Percentiles rank a stretch among this genome's conserved stretches.
phyloP scores from a whole-genome alignment of 1,284 basidiomycete genomes.

The Tilletia walkeri region DNA sequence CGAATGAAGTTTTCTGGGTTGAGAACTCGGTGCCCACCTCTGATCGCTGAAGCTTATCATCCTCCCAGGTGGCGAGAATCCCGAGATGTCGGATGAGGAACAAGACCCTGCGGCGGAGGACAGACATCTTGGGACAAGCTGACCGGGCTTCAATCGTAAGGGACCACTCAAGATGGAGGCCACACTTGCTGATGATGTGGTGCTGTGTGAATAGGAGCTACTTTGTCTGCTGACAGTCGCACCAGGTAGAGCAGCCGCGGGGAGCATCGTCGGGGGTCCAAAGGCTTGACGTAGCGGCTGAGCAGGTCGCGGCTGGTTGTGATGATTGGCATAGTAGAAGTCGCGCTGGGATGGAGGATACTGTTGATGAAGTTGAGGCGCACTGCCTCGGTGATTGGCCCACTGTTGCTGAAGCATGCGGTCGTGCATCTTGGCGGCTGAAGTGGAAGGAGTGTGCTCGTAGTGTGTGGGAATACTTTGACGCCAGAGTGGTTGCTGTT shows the following conservation, averaged over 20 bases:
- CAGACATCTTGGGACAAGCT: neutral
- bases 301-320: neutral
- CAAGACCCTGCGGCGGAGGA: constrained; percentile 4
- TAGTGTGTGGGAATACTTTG: neutral
- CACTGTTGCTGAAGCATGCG: constrained; percentile 2
- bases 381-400: too few relatives aligned
- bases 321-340: neutral
- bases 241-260: neutral
- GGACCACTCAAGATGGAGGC: neutral
- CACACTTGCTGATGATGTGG: neutral
- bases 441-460: neutral
- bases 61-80: neutral
- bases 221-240: neutral
- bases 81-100: neutral
- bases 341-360: too few relatives aligned
- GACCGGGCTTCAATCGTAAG: neutral
- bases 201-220: constrained; percentile 10
- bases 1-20: neutral
- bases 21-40: neutral
- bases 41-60: neutral
- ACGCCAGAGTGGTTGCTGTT: neutral
- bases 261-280: constrained; percentile 8
- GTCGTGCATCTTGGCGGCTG: constrained; percentile 3
- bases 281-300: constrained; percentile 4
- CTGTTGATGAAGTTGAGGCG: too few relatives aligned